Base-by-base conservation (phyloP, 768 basidiomycete species). In the Russula olivacea region DNA sequence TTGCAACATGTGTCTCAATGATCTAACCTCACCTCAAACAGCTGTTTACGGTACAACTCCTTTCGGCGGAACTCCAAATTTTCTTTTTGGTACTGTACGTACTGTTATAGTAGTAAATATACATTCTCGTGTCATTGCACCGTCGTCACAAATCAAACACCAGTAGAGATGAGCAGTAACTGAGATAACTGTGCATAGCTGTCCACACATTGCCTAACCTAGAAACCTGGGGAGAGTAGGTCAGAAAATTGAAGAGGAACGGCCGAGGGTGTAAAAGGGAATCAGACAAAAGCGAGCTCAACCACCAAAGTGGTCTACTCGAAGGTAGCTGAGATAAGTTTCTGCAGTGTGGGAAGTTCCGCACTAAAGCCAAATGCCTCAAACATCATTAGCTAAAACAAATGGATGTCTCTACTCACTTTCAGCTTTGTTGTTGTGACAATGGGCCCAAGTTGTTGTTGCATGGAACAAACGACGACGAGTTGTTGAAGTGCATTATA, bases 291-390 rank as follows among this genome's bases (percentile, higher is more conserved):
- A 81, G 74, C 82, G 80, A 80, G 74, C 72, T 61, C 55, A 61
- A 58, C 72, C 75, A 63, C 75, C 74, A 78, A 78, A 74, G 75
- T 72, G 72, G 72, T 69, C 74, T 73, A 77, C 79, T 83, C 83
- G 86, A 88, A 91, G 89, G 89, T 90, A 90, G 88, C 88, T 90
- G 89, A 91, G 89, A 83, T 88, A 80, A 72, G 68, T 84, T 86
- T 91, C 88, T 88, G 85, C 89, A 90, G 74, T 78, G 86, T 85
- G 82, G 81, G 83, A 75, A 68, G 70, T 28, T 23, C 65, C 79
- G 81, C 77, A 83, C 87, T 90, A 89, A 89, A 89, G 88, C 88
- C 88, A 90, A 89, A 89, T 90, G 88, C 88, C 88, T 90, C 88
- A 89, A 88, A 85, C 88, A 90, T 90, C 88, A 86, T 83, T 66